Evolutionary conservation across 2,329 filamentous ascomycete genomes (phyloP), one percentile per base, ranked within the genome.

Genomic region (Dactylellina drechsleri): DNA sequence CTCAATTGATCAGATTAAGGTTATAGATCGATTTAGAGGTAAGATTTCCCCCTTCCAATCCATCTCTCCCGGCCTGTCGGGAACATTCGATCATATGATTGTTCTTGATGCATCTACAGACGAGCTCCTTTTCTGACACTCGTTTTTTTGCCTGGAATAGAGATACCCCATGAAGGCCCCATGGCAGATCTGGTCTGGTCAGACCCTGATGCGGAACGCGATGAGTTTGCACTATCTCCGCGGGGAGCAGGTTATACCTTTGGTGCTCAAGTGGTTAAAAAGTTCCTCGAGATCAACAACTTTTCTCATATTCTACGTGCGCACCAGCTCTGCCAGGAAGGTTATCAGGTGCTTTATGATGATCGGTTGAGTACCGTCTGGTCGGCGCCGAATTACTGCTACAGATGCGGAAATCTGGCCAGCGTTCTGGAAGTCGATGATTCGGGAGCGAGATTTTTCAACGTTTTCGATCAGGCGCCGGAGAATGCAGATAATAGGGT

Each of bases 121-220:
- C 40, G 70, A 74, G 70, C 74, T 72, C 74, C 66, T 60, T 36
- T 41, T 65, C 56, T 57, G 52, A 62, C 36, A 23, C 58, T 72
- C 18, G 52, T 45, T 76, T 54, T 67, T 65, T 47, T 36, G 31
- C 41, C 13, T 50, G 40, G 8, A 40, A 58, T 47, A 68, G 95
- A 99, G 82, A 99, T 99, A 74, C 95, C 95, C 4, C 95, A 99
- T 83, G 95, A 99, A 83, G 95, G 95, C 0, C 95, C 95, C 40
- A 99, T 99, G 95, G 95, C 95, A n/a, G 95, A 99, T 82, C 85
- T 99, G 4, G 95, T 99, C 36, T 99, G 95, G 95, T 97, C 93
- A 18, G 95, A 99, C 81, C 95, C 95, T 0, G 95, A 99, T 81
- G 91, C 92, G n/a, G 95, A 99, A 79, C 88, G 93, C 68, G 95